Conservation (phyloP, 83 land plant species). For the Diphasiastrum complanatum region DNA sequence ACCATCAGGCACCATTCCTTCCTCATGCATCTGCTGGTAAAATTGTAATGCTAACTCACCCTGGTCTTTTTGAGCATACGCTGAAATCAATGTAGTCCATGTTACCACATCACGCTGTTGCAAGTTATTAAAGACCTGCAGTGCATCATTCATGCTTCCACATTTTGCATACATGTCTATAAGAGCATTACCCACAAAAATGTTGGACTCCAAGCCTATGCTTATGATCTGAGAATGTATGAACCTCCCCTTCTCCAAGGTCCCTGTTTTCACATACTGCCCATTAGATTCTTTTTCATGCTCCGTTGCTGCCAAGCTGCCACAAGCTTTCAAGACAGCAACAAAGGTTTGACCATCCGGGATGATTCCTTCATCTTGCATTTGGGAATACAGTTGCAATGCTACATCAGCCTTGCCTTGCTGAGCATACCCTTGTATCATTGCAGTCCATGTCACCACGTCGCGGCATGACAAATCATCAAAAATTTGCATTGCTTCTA, state of each 20-base stretch:
- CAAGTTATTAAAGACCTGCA: no score
- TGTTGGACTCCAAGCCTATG: no score
- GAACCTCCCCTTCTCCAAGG: no score
- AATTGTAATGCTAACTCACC: neutral
- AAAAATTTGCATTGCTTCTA: neutral
- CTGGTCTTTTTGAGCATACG: neutral
- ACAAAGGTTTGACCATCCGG: no score
- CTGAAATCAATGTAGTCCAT: neutral
- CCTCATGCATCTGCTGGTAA: neutral
- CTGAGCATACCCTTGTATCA: neutral
- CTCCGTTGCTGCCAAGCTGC: no score
- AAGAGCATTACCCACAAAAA: no score
- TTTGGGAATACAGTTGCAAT: neutral
- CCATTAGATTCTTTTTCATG: no score
- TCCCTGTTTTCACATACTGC: no score
- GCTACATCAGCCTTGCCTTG: neutral
- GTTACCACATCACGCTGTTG: neutral
- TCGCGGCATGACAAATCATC: neutral
- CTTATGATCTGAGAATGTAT: no score
- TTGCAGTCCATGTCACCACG: neutral
- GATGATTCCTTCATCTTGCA: neutral
- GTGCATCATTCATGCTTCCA: no score
- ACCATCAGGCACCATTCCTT: constrained; percentile 1
- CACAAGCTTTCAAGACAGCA: no score
- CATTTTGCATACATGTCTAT: no score